These are phyloP conservation scores for Lathyrus sativus DNA, from an alignment of 306 rosid species.

Conservation along the genomic window DNA sequence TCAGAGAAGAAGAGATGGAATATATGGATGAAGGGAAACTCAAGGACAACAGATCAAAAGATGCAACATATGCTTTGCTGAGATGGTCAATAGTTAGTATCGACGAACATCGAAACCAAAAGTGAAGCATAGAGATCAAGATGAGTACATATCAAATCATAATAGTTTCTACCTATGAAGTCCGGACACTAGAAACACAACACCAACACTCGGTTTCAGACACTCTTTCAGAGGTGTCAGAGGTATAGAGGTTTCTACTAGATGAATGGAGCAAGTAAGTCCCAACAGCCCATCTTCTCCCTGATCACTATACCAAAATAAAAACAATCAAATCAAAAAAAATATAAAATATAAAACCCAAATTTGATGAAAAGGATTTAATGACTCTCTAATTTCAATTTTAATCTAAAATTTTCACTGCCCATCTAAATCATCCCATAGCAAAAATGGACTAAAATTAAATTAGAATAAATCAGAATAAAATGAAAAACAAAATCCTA, in stretches of 20 bases:
- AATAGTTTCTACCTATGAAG: background rate
- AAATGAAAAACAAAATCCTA: slow-evolving; percentile 38
- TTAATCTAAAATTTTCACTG: slow-evolving; percentile 40
- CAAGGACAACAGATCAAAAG: background rate
- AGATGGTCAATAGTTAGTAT: background rate
- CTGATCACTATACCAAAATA: slow-evolving; percentile 36
- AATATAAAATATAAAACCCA: background rate
- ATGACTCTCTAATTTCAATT: slow-evolving; percentile 37
- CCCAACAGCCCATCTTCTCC: slow-evolving; percentile 29
- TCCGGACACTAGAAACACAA: no score
- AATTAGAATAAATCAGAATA: slow-evolving; percentile 47
- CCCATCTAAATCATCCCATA: slow-evolving; percentile 38
- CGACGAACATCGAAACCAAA: background rate
- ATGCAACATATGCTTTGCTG: background rate
- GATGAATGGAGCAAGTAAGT: slow-evolving; percentile 8
- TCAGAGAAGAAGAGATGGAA: no score
- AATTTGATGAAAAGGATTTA: slow-evolving; percentile 27
- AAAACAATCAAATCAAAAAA: slow-evolving; percentile 31
- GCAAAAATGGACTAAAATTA: slow-evolving; percentile 34
- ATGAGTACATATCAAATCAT: background rate
- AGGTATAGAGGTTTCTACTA: background rate
- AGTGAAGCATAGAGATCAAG: background rate
- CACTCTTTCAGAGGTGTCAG: no score
- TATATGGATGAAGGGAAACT: background rate
- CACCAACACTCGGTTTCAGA: no score